phyloP scores from a whole-genome alignment of 1,284 basidiomycete species.

The Cutaneotrichosporon mucoides region DNA sequence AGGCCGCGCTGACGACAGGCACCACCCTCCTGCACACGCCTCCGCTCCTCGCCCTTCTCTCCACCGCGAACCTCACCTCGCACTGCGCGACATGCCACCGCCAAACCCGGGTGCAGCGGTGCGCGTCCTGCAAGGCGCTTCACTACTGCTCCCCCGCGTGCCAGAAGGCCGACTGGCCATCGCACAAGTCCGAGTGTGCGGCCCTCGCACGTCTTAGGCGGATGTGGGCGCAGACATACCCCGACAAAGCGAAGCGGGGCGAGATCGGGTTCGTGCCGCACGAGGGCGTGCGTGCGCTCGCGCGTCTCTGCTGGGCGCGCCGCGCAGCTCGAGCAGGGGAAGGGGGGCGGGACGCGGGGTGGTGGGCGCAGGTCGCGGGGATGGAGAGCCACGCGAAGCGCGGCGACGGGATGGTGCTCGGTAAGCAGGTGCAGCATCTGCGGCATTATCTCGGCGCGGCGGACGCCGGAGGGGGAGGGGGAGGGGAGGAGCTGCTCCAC shows the following conservation, averaged over 20 bases:
- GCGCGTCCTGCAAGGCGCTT: conserved; percentile 63
- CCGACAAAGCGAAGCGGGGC: conserved; percentile 14
- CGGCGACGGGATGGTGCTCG: conserved; percentile 27
- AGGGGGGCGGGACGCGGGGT: conserved; percentile 51
- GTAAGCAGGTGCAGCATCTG: conserved; percentile 38
- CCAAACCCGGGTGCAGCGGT: conserved; percentile 54
- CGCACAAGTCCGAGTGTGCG: conserved; percentile 71
- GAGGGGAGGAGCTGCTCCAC: conserved; percentile 12
- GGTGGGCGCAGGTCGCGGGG: conserved; percentile 62
- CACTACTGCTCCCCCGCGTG: conserved; percentile 70
- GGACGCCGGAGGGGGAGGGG: background rate
- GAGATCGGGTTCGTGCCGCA: conserved; percentile 55
- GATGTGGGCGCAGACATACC: conserved; percentile 20
- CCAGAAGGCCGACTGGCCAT: conserved; percentile 69
- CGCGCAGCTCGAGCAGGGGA: conserved; percentile 54
- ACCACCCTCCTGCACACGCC: conserved; percentile 56
- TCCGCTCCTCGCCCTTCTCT: conserved; percentile 64
- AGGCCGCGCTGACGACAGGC: conserved; percentile 52
- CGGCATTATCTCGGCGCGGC: conserved; percentile 38
- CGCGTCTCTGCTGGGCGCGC: conserved; percentile 65
- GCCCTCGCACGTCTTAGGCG: conserved; percentile 54
- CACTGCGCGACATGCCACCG: conserved; percentile 53
- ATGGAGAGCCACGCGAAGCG: conserved; percentile 60
- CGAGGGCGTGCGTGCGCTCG: conserved; percentile 68
- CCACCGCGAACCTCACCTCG: conserved; percentile 55